Base-by-base conservation (phyloP, 208 protist genomes). In the Kentomonas sorsogonicus region DNA sequence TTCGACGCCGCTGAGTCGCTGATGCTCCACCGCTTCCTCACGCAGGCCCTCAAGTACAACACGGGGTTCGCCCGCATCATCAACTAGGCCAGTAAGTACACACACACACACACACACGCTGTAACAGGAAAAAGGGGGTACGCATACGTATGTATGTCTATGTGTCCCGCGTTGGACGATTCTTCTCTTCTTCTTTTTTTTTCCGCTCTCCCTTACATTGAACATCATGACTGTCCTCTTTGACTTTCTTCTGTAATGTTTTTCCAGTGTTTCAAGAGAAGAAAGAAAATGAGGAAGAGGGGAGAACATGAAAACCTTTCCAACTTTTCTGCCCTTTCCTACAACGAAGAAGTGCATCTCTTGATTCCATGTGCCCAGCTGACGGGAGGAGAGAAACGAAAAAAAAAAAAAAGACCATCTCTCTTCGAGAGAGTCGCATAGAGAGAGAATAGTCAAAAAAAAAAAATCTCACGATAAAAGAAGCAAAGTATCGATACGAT, bases 11-110 rank as follows among this genome's bases (percentile, higher is more conserved):
- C 86, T 10, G 82, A 88, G 69, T 88, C 86, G 4, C 66, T 93
- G 15, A 90, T 93, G 86, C 68, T 93, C 13, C 80, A 93, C 47
- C 86, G 86, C 40, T 93, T 93, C 48, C 71, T 93, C 7, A 70
- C 80, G 1, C 82, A 91, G 66, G 73, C 82, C 7, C 78, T 93
- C 40, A 77, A 90, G 43, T 83, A 84, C 68, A 90, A 93, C 74
- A 79, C 71, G 1, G 86, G 86, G 0, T 93, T 93, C 43, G 44
- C 29, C 5, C 61, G 61, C 0, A 9, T 13, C 5, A 20, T 11
- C 20, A 55, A 0, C 13, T 54, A 26, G 61, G 46, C 29, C 46
- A 3, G 20, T 15, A 36, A 29, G 27, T 16, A 27, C 25, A 48
- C 34, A 46, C 20, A 60, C 10, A 38, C 13, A 56, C 22, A 29